Conservation (phyloP, 345 rosid genomes). For the Murraya koenigii region DNA sequence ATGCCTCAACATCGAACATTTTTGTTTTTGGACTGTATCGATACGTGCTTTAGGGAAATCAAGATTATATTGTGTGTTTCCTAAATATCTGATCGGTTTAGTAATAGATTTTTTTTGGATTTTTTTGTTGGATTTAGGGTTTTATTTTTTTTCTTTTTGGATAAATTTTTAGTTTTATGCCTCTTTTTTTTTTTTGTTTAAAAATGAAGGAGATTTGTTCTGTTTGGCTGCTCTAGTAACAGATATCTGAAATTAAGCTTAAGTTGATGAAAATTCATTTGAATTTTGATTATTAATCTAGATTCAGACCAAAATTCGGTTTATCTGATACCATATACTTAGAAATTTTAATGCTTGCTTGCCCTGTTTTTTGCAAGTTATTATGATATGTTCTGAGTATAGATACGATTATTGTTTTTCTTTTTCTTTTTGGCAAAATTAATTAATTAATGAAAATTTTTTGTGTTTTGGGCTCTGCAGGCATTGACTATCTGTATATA, state of each 20-base stretch:
- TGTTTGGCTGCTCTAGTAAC: not conserved
- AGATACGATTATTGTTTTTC: not conserved
- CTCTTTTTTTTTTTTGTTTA: not conserved
- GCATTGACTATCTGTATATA: not conserved
- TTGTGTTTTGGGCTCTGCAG: conserved; percentile 11
- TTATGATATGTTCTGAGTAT: not conserved
- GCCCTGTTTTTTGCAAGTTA: not conserved
- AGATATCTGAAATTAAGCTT: not conserved
- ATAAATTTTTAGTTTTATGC: not conserved
- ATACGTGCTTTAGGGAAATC: not conserved
- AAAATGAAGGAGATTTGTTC: not conserved
- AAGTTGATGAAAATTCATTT: not conserved
- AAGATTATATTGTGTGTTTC: not conserved
- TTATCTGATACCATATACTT: not conserved
- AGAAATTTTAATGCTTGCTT: not conserved
- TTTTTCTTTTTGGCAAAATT: not conserved
- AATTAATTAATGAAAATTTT: not conserved
- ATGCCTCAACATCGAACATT: not conserved
- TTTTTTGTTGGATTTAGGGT: not conserved
- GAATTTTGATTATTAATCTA: not conserved
- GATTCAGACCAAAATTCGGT: not conserved
- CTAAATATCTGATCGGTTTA: not conserved
- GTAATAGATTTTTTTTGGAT: not conserved
- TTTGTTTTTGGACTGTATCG: conserved; percentile 1
- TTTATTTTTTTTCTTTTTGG: not conserved